Evolutionary conservation across 1,284 basidiomycete species (phyloP), one percentile per base, ranked within the genome.

Genomic region (Pseudozyma sp.): DNA sequence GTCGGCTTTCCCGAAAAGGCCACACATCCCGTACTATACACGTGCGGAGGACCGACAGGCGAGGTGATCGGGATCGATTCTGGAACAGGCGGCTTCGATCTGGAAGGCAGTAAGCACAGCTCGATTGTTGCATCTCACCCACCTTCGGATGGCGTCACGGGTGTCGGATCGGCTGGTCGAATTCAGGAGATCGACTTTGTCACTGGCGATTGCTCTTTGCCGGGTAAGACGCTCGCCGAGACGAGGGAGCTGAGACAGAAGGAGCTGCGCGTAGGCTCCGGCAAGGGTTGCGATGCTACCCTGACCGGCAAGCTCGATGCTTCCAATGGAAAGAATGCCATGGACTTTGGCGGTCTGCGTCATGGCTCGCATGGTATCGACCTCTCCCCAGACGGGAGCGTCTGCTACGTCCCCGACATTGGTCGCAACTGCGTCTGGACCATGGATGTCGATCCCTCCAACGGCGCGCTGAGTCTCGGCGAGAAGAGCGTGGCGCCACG

Each of bases 361-460:
- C 70, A 77, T 37, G 75, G 75, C 13, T 57, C 54, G 16, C 58
- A 63, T 40, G 49, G 58, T 10, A 67, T 68, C 39, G 61, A 68
- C 35, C 54, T 70, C 9, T 66, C 60, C 31, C 62, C 68, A 5
- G 59, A 67, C 35, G 66, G 55, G 13, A 58, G 30, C 24, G 29
- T 70, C 35, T 56, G 52, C 53, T 63, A 50, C 8, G 54, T 57
- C 2, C 61, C 43, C 17, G 42, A 47, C 62, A 85, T 85, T 44
- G 85, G 85, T 3, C 80, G 85, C 13, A 86, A 86, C 72, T 84
- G 83, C 45, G 68, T 86, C 48, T 86, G 85, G 80, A 76, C 84
- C 7, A 85, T 85, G 74, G 67, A 79, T 35, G 82, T 86, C 19
- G 77, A 81, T 57, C 61, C 59, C 0, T 40, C 39, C 34, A 64